Evolutionary conservation across 495 filamentous ascomycete species (phyloP), one percentile per base, ranked within the genome.

Genomic region (Sphaerosporella brunnea): DNA sequence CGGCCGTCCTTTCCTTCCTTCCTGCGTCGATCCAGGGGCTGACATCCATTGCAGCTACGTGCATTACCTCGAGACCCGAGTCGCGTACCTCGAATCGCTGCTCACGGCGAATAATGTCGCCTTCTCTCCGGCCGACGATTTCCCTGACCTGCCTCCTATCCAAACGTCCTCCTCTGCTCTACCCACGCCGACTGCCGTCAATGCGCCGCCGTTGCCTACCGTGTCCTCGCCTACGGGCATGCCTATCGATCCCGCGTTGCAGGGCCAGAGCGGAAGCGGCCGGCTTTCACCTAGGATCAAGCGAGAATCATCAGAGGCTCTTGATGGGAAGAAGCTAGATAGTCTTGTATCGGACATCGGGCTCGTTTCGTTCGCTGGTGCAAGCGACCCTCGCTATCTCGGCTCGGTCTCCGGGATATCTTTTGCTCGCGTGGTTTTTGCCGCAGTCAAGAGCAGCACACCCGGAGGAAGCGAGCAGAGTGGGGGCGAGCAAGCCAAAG

Each of bases 381-480:
- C 77, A 3, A 80, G 81, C 2, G 78, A 85, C 62, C 79, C 79
- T 2, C 76, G 83, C 47, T 84, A 84, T 63, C 69, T 92, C 1
- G 85, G 84, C 4, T 84, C 86, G 1, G 80, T 83, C 10, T 87
- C 84, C 5, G 88, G 88, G 2, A 88, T 96, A 34, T 93, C 86
- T 1, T 96, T 96, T 64, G 87, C 88, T 13, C 73, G 85, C 36
- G 83, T 96, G 5, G 87, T 96, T 20, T 92, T 94, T 58, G 86
- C 88, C 9, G 88, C 88, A 0, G 83, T 96, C 39, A 88, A 92
- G 62, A 67, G 68, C 18, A 73, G 66, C 39, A 65, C 70, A 13
- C 62, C 67, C 25, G 35, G 35, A 2, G 47, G 21, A 26, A 15
- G 32, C 15, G 56, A 59, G 23, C 51, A 59, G 36, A 47, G 36